Evolutionary conservation across 1,139 yeast genomes (phyloP), one percentile per base, ranked within the genome.

Genomic region (Candida albicans): DNA sequence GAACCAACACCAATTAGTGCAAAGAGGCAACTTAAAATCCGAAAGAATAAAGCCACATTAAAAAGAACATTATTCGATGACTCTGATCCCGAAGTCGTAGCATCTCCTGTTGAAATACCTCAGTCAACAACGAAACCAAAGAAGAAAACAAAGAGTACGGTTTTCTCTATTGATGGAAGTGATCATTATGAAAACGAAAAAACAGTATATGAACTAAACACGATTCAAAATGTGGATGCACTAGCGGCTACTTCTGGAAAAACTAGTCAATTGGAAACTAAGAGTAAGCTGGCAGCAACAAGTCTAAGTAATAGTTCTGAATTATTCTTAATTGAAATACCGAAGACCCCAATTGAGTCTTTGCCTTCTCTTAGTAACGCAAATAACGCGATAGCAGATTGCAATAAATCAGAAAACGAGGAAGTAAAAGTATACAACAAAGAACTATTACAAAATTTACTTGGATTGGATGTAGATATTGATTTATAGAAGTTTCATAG

Each of bases 401-500:
- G 14, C 10, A 10, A 14, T 10, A n/a, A 10, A 2, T 8, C 22
- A n/a, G 27, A 18, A 12, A 11, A 13, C 10, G 15, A n/a, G 11
- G 34, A 13, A 8, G 24, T 13, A 25, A 32, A 37, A n/a, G 7
- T 22, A 31, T 32, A 37, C 32, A 37, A 28, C 13, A 38, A 37
- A 24, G 38, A 35, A 11, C 43, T 37, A 22, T 33, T 48, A 31
- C 47, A 43, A 27, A 27, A 38, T 13, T 28, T 45, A 3, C 42
- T 49, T 25, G 47, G 50, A 9, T 18, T 33, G n/a, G 50, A 47
- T 39, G 31, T 47, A 18, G 40, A 44, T 15, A 32, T 46, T 34
- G 47, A 46, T 36, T 28, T 44, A 34, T 38, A 18, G 31, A 31
- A 15, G 14, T 24, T 27, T 37, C 35, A 28, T n/a, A n/a, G n/a